Evolutionary conservation across 2,329 filamentous ascomycete genomes (phyloP).

Genomic region (Pseudogymnoascus sp.): DNA sequence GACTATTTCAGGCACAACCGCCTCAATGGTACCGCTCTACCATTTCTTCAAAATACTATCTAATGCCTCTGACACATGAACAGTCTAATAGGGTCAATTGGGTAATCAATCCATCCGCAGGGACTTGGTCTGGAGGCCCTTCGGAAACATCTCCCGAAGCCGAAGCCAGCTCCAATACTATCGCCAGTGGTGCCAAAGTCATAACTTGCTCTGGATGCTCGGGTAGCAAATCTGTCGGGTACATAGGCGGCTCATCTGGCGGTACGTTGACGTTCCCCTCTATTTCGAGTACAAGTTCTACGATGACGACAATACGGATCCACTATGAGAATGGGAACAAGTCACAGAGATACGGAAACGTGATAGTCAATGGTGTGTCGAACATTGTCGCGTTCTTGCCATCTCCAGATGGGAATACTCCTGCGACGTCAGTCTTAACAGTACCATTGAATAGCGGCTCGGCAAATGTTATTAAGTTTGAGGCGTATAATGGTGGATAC

Average conservation of each 20-base stretch:
- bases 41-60: background rate
- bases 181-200: constrained; percentile 37
- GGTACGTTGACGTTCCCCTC: constrained; percentile 41
- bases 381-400: constrained; percentile 48
- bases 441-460: constrained; percentile 38
- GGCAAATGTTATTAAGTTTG: constrained; percentile 41
- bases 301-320: constrained; percentile 43
- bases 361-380: constrained; percentile 45
- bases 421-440: constrained; percentile 40
- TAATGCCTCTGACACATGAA: background rate
- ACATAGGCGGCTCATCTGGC: constrained; percentile 41
- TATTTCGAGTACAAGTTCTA: constrained; percentile 37
- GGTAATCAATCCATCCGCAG: constrained; percentile 38
- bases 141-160: constrained; percentile 43
- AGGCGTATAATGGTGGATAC: constrained; percentile 33
- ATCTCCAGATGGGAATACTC: constrained; percentile 35
- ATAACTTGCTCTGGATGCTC: constrained; percentile 46
- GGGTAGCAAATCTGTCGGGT: constrained; percentile 41
- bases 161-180: constrained; percentile 34
- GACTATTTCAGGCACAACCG: constrained; percentile 41
- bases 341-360: constrained; percentile 42
- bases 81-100: constrained; percentile 45
- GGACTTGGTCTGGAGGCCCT: constrained; percentile 37
- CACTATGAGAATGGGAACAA: constrained; percentile 49
- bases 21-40: constrained; percentile 33